phyloP scores from a whole-genome alignment of 2,329 filamentous ascomycete genomes.

The Blumeria graminis region DNA sequence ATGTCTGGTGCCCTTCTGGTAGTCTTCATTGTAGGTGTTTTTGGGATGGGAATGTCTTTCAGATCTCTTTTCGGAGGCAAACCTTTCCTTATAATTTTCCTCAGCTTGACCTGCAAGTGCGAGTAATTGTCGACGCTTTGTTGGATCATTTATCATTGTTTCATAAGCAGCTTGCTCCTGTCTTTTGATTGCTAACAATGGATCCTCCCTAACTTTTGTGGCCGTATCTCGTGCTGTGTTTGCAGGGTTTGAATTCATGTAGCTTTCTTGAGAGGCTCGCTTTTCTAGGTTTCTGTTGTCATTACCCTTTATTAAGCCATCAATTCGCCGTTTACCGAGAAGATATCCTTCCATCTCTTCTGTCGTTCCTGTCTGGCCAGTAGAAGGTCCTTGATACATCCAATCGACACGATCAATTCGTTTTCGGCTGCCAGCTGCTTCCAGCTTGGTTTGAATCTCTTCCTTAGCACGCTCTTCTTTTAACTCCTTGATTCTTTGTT shows the following conservation, averaged over 20 bases:
- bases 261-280: slow-evolving; percentile 32
- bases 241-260: slow-evolving; percentile 39
- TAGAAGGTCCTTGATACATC: slow-evolving; percentile 85
- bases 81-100: slow-evolving; percentile 19
- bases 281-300: slow-evolving; percentile 67
- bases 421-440: slow-evolving; percentile 65
- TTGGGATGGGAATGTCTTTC: slow-evolving; percentile 20
- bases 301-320: slow-evolving; percentile 60
- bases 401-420: slow-evolving; percentile 72
- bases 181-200: slow-evolving; percentile 76
- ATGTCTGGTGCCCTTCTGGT: slow-evolving; percentile 21
- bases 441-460: slow-evolving; percentile 73
- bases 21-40: slow-evolving; percentile 15
- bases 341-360: slow-evolving; percentile 91
- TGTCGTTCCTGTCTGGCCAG: slow-evolving; percentile 46
- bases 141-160: slow-evolving; percentile 55
- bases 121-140: slow-evolving; percentile 41
- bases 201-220: slow-evolving; percentile 72
- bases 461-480: slow-evolving; percentile 84
- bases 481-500: slow-evolving; percentile 76
- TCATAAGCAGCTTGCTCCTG: slow-evolving; percentile 68
- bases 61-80: slow-evolving; percentile 14
- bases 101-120: slow-evolving; percentile 33
- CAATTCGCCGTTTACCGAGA: slow-evolving; percentile 76
- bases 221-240: slow-evolving; percentile 60